These are phyloP conservation scores for Plasmodium knowlesi DNA, from an alignment of 169 alveolate genomes.

Conservation along the genomic window DNA sequence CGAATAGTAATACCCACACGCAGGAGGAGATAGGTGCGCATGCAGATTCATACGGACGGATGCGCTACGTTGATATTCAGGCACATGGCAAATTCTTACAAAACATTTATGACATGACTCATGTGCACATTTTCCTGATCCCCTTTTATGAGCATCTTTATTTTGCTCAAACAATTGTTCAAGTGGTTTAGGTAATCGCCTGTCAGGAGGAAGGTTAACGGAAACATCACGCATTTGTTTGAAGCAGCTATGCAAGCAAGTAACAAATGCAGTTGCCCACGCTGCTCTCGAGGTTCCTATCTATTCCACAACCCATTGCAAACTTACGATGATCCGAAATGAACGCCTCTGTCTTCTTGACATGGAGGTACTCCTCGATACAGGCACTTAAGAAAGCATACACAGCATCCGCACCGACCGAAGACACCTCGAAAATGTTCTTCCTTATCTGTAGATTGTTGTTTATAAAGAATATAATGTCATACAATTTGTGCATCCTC, in stretches of 20 bases:
- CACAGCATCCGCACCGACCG: conserved; percentile 3
- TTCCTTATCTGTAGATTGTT: conserved; percentile 24
- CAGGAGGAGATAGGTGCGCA: not conserved
- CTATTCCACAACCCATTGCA: not conserved
- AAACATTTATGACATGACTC: conserved; percentile 5
- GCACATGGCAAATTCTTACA: conserved; percentile 6
- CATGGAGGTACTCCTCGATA: conserved; percentile 35
- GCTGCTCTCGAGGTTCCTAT: not conserved
- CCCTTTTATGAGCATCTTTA: conserved; percentile 51
- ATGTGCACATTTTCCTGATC: conserved; percentile 24
- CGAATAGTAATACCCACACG: not conserved
- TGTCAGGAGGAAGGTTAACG: not conserved
- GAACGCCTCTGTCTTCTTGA: conserved; percentile 19
- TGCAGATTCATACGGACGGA: not conserved
- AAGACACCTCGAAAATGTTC: conserved; percentile 38
- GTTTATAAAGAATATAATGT: conserved; percentile 29
- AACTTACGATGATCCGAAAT: conserved; percentile 22
- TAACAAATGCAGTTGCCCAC: not conserved
- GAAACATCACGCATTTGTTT: not conserved
- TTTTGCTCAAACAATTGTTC: conserved; percentile 45
- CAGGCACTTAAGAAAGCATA: conserved; percentile 48
- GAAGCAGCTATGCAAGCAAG: not conserved
- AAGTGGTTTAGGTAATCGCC: conserved; percentile 40
- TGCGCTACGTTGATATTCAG: not conserved
- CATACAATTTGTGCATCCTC: conserved; percentile 32